phyloP scores from a whole-genome alignment of 1,139 yeast species.

The Saccharomyces hybrid region DNA sequence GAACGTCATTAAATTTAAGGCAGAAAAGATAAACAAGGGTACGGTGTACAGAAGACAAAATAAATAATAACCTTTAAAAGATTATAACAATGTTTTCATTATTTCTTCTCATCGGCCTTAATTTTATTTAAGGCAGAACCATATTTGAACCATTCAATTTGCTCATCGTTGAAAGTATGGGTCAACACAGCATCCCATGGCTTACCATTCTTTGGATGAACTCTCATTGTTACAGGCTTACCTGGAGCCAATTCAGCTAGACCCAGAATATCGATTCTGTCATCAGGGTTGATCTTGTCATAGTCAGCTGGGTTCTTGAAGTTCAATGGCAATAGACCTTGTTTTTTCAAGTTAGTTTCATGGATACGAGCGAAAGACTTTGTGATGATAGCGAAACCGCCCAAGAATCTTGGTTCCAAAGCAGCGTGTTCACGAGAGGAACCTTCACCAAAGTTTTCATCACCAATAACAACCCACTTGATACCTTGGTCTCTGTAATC shows the following conservation, averaged over 20 bases:
- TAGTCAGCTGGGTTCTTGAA: constrained; percentile 83
- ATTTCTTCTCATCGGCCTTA: constrained; percentile 42
- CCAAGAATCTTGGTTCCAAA: constrained; percentile 97
- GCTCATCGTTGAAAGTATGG: constrained; percentile 93
- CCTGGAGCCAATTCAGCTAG: constrained; percentile 88
- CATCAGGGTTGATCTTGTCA: constrained; percentile 88
- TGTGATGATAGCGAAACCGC: constrained; percentile 95
- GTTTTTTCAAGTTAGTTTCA: constrained; percentile 92
- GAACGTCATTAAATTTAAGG: not conserved
- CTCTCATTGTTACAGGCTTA: constrained; percentile 77
- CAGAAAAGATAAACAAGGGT: not conserved
- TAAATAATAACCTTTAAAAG: not conserved
- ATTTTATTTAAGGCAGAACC: constrained; percentile 99
- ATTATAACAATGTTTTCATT: not conserved
- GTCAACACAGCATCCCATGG: constrained; percentile 85
- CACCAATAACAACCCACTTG: constrained; percentile 98
- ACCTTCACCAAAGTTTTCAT: constrained; percentile 99
- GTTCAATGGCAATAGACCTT: constrained; percentile 96
- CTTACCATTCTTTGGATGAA: constrained; percentile 79
- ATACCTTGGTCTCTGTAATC: constrained; percentile 90
- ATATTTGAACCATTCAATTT: constrained; percentile 97
- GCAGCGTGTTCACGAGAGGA: constrained; percentile 99
- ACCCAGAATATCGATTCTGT: constrained; percentile 82
- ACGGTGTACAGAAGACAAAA: not conserved
- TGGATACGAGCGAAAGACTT: constrained; percentile 97